A percentile compares a stretch with the other conserved stretches of the same genome.
Conservation (phyloP, 208 protist species). For the Crithidia bombi region DNA sequence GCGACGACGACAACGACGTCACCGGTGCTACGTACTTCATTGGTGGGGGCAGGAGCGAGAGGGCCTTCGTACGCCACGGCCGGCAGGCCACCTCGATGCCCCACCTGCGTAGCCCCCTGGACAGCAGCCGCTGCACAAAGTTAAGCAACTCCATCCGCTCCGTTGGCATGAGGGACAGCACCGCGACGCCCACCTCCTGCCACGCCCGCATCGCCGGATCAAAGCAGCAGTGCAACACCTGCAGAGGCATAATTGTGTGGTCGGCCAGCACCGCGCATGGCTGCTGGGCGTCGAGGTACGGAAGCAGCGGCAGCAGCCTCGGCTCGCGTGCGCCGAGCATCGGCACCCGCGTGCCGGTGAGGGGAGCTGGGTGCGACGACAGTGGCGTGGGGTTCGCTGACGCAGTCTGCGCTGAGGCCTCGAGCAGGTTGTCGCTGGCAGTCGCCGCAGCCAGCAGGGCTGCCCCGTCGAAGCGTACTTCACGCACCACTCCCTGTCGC, state of each 20-base stretch:
- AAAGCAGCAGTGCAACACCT: conserved; percentile 90
- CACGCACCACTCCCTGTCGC: conserved; percentile 64
- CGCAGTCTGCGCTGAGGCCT: neutral
- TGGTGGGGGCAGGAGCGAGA: conserved; percentile 74
- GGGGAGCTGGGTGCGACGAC: too few relatives aligned
- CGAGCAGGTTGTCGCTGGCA: neutral
- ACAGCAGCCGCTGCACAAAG: conserved; percentile 43
- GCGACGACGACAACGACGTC: neutral
- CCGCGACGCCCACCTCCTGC: conserved; percentile 67
- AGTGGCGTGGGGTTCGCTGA: too few relatives aligned
- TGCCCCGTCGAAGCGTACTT: conserved; percentile 61
- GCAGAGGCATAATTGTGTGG: conserved; percentile 67
- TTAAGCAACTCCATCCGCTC: conserved; percentile 59
- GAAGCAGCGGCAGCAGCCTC: conserved; percentile 40
- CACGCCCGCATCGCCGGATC: conserved; percentile 75
- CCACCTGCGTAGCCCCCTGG: conserved; percentile 58
- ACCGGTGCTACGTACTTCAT: conserved; percentile 30
- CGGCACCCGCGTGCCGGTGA: neutral
- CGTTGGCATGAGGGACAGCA: conserved; percentile 75
- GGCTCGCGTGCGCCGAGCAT: conserved; percentile 37
- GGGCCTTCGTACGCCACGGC: conserved; percentile 47
- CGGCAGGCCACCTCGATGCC: conserved; percentile 54
- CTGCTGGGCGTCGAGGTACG: conserved; percentile 67
- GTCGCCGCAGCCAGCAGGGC: conserved; percentile 14
- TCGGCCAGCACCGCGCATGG: conserved; percentile 77